phyloP scores from a whole-genome alignment of 2,329 filamentous ascomycete genomes.

The Blastomyces silverae region DNA sequence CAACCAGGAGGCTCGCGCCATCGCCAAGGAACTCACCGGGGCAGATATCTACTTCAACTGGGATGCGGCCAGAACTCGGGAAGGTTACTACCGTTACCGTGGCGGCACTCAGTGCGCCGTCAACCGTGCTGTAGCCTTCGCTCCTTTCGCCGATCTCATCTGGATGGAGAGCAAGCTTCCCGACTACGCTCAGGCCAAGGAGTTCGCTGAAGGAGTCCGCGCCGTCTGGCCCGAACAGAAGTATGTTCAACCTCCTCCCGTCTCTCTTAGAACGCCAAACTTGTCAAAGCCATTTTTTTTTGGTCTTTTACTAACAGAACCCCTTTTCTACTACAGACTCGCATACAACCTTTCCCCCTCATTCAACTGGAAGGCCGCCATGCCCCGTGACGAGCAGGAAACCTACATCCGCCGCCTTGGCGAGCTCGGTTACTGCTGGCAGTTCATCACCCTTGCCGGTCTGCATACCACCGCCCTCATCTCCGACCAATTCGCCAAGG shows the following conservation, averaged over 20 bases:
- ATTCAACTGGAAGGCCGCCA: slow-evolving; percentile 99
- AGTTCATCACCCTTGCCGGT: slow-evolving; percentile 96
- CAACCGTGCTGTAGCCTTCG: slow-evolving; percentile 85
- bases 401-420: slow-evolving; percentile 93
- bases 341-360: slow-evolving; percentile 97
- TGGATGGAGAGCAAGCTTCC: slow-evolving; percentile 99
- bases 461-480: slow-evolving; percentile 94
- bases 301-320: slow-evolving; percentile 20
- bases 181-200: slow-evolving; percentile 81
- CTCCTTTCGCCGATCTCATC: slow-evolving; percentile 88
- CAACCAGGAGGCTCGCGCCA: slow-evolving; percentile 70
- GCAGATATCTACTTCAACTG: slow-evolving; percentile 87
- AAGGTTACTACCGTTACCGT: slow-evolving; percentile 90
- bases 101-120: slow-evolving; percentile 87
- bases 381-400: slow-evolving; percentile 85
- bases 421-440: slow-evolving; percentile 92
- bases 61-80: slow-evolving; percentile 85
- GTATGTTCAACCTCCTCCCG: slow-evolving; percentile 46
- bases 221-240: slow-evolving; percentile 95
- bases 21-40: slow-evolving; percentile 71
- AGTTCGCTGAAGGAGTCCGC: slow-evolving; percentile 91
- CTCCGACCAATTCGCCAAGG: slow-evolving; percentile 77
- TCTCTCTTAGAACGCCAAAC: slow-evolving; percentile 4
- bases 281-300: background rate
- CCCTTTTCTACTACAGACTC: slow-evolving; percentile 55